Base-by-base conservation (phyloP, 78 protist genomes). In the Salpingoeca rosetta region DNA sequence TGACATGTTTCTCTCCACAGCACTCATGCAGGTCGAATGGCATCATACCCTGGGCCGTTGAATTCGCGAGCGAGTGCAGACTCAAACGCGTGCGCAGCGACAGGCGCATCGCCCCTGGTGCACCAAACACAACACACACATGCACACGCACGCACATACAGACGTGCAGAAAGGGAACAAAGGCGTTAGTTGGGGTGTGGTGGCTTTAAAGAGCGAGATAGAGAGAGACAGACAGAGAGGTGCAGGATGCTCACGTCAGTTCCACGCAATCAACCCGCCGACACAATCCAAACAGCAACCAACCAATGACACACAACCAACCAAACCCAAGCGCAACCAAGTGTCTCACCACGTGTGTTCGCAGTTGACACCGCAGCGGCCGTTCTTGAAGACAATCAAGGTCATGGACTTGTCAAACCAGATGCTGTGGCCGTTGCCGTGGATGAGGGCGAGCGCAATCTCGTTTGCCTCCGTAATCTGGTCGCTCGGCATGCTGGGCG, bases 371-470 rank as follows among this genome's bases (percentile, higher is more conserved):
- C 91, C 93, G 40, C 35, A 12, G 75, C 72, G 44, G 81, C 91
- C 93, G 40, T 88, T 83, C 38, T 45, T 80, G 56, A 72, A 85
- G 44, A 85, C 77, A 42, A 88, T 31, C 37, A 86, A 73, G 35
- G 28, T 74, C 76, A 91, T 44, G n/a, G 88, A 78, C 91, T 91
- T 91, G 90, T 91, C 93, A 56, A 83, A 86, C 88, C 87, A 91
- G 39, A 84, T 81, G 85, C 79, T 76, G 76, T 7, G 0, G 44
- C 91, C 91, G 39, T 44, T 27, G 81, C 88, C 85, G 83, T 81
- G 87, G 40, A 84, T 1, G 74, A n/a, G 74, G 42, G 45, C 3
- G 36, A 3, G 11, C 35, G 76, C 27, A 27, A 37, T 26, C 76
- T 28, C 42, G 26, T 41, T 3, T 27, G 80, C 83, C 42, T 42